phyloP scores from a whole-genome alignment of 306 rosid genomes.

The Inga oerstediana region DNA sequence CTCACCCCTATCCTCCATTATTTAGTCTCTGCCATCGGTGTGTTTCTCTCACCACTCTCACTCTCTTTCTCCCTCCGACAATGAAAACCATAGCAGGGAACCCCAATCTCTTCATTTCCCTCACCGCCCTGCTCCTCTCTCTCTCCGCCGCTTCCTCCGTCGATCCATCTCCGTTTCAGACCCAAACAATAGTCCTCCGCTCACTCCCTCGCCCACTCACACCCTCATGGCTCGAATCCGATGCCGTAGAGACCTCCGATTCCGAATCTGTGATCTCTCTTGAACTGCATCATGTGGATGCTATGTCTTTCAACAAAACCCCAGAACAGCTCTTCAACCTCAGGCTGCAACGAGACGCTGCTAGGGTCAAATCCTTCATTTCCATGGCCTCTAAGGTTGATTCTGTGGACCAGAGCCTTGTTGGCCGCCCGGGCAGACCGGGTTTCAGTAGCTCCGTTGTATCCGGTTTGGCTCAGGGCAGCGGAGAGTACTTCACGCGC shows the following conservation, averaged over 20 bases:
- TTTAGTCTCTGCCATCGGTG: constrained; percentile 2
- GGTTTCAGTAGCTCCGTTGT: constrained; percentile 61
- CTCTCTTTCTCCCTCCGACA: not conserved
- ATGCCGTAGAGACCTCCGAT: not conserved
- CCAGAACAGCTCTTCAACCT: constrained; percentile 61
- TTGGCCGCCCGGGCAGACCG: constrained; percentile 11
- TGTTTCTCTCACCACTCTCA: not conserved
- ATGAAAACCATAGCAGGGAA: constrained; percentile 47
- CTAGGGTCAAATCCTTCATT: constrained; percentile 45
- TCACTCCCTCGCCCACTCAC: constrained; percentile 49
- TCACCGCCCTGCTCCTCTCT: constrained; percentile 24
- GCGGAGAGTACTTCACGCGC: constrained; percentile 84
- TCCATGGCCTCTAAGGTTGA: constrained; percentile 17
- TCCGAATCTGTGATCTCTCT: constrained; percentile 25
- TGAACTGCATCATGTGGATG: constrained; percentile 61
- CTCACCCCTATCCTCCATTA: not conserved
- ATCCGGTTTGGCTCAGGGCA: constrained; percentile 70
- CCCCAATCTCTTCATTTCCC: not conserved
- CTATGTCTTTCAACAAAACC: constrained; percentile 47
- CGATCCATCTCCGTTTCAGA: constrained; percentile 39
- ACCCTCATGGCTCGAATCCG: constrained; percentile 49
- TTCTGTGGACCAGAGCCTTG: constrained; percentile 15
- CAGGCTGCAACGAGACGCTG: constrained; percentile 60
- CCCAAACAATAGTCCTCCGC: constrained; percentile 48
- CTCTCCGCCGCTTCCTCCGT: constrained; percentile 37